Conservation (phyloP, 352 stramenopile species). For the Pythium guiyangense region DNA sequence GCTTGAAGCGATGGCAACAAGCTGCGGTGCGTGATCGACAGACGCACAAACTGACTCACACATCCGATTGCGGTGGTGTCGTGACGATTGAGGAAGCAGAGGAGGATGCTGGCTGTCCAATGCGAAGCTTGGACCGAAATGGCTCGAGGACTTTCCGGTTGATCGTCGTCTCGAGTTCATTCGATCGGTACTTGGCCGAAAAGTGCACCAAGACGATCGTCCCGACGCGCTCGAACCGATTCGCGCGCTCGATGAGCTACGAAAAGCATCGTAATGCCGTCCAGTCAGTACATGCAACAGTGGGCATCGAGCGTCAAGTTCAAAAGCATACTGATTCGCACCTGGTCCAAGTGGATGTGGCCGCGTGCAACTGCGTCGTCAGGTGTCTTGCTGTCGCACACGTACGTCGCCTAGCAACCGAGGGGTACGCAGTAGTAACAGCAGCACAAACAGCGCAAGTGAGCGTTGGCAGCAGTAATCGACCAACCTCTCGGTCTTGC, state of each 20-base stretch:
- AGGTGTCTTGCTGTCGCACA: constrained; percentile 38
- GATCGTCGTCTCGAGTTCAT: constrained; percentile 30
- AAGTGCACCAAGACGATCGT: constrained; percentile 71
- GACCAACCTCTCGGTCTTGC: background rate
- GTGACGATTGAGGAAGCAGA: background rate
- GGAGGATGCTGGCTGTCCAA: background rate
- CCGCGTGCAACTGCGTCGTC: constrained; percentile 45
- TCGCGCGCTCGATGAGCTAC: constrained; percentile 31
- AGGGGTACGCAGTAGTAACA: background rate
- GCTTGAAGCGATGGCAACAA: too few species aligned
- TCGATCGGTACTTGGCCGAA: constrained; percentile 50
- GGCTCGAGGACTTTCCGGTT: constrained; percentile 23
- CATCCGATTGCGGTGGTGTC: too few species aligned
- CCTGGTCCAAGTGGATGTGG: constrained; percentile 77
- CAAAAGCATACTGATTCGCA: constrained; percentile 11
- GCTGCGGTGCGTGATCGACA: too few species aligned
- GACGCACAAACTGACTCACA: too few species aligned
- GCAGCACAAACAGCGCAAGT: background rate
- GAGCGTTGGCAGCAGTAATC: background rate
- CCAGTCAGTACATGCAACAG: background rate
- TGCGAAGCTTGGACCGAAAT: constrained; percentile 37
- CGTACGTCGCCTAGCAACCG: constrained; percentile 53
- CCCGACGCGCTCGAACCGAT: constrained; percentile 45
- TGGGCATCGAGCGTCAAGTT: background rate
- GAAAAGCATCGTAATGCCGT: background rate